A percentile compares a stretch with the other conserved stretches of the same genome.
Evolutionary conservation across 495 filamentous ascomycete genomes (phyloP).

Genomic region (Neurospora hispaniola): DNA sequence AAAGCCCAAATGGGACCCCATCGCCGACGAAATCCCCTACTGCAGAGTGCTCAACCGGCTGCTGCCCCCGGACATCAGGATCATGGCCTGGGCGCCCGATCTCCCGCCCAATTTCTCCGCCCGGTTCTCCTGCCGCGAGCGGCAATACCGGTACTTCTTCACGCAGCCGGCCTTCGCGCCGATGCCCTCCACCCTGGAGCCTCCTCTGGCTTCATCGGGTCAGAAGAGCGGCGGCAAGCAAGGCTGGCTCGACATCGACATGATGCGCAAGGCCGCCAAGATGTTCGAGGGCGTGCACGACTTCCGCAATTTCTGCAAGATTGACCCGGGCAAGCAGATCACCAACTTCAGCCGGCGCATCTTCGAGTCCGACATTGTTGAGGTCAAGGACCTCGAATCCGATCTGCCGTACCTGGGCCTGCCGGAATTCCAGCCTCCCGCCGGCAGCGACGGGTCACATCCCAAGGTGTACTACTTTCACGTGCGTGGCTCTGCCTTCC

Average conservation of each 20-base stretch:
- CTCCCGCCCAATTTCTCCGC: conserved; percentile 75
- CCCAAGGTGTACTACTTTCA: conserved; percentile 77
- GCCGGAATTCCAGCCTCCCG: conserved; percentile 2
- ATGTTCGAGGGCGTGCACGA: conserved; percentile 76
- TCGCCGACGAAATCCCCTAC: conserved; percentile 77
- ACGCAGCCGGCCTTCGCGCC: conserved; percentile 81
- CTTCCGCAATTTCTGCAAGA: conserved; percentile 93
- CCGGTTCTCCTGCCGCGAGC: conserved; percentile 83
- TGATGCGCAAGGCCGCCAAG: conserved; percentile 74
- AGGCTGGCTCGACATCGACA: conserved; percentile 64
- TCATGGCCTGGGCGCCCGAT: conserved; percentile 86
- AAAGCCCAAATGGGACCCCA: conserved; percentile 51
- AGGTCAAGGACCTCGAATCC: conserved; percentile 41
- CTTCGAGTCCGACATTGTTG: conserved; percentile 63
- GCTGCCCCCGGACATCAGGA: conserved; percentile 77
- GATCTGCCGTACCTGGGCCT: conserved; percentile 33
- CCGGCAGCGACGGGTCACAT: conserved; percentile 6
- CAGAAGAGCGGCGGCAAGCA: conserved; percentile 16
- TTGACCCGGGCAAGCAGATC: conserved; percentile 79
- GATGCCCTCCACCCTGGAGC: conserved; percentile 24
- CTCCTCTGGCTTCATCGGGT: conserved; percentile 11
- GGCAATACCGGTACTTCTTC: conserved; percentile 93
- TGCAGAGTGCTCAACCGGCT: conserved; percentile 69
- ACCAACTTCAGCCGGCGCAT: conserved; percentile 69
- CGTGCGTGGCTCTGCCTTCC: conserved; percentile 81